Evolutionary conservation across 345 rosid genomes (phyloP).

Genomic region (Aegle marmelos): DNA sequence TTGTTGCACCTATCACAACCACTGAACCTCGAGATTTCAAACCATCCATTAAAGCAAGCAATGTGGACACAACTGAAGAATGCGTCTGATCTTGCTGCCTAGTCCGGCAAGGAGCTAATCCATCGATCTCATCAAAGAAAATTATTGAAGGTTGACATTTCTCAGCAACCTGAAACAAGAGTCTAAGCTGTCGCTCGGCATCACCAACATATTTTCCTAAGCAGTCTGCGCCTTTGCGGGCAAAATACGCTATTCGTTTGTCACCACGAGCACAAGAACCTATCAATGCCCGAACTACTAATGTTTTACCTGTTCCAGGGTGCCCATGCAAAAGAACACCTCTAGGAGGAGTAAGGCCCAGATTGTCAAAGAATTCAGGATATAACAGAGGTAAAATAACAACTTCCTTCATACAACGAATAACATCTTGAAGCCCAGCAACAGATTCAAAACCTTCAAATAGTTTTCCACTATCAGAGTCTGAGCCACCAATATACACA

Average conservation of each 20-base stretch:
- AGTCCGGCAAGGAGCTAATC: conserved; percentile 86
- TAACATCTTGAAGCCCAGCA: conserved; percentile 95
- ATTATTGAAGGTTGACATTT: conserved; percentile 93
- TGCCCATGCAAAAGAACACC: conserved; percentile 97
- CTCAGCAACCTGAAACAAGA: conserved; percentile 98
- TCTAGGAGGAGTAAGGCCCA: conserved; percentile 92
- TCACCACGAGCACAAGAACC: conserved; percentile 96
- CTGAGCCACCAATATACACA: conserved; percentile 83
- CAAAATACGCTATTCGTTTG: conserved; percentile 91
- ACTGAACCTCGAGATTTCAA: conserved; percentile 96
- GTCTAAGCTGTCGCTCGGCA: conserved; percentile 97
- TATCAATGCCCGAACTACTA: conserved; percentile 89
- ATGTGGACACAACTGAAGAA: conserved; percentile 96
- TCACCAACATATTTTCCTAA: conserved; percentile 99
- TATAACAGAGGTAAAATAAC: conserved; percentile 89
- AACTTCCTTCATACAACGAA: conserved; percentile 94
- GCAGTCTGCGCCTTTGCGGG: conserved; percentile 99
- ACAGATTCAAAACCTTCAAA: conserved; percentile 97
- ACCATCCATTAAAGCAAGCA: conserved; percentile 95
- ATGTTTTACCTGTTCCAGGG: conserved; percentile 99
- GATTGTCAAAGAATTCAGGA: conserved; percentile 89
- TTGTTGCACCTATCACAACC: conserved; percentile 98
- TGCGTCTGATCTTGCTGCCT: conserved; percentile 99
- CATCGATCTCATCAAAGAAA: conserved; percentile 98
- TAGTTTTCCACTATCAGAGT: conserved; percentile 48